A percentile compares a stretch with the other conserved stretches of the same genome.
Evolutionary conservation across 176 grass and related monocot genomes (phyloP).

Genomic region (Hordeum vulgare): DNA sequence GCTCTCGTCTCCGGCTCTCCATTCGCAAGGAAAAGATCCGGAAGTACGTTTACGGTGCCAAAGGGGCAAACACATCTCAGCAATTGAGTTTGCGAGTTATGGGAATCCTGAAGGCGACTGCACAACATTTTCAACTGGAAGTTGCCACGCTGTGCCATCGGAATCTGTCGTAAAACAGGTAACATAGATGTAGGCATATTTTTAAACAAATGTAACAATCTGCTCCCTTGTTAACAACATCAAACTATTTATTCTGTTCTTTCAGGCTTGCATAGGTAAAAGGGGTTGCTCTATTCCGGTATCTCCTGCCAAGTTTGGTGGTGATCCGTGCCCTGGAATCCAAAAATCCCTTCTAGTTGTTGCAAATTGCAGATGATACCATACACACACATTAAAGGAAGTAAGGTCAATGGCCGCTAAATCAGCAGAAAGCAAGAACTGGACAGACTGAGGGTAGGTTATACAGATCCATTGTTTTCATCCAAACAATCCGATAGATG

Average conservation of each 20-base stretch:
- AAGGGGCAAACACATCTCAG: slow-evolving; percentile 31
- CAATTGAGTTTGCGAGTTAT: slow-evolving; percentile 55
- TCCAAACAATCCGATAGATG: not conserved
- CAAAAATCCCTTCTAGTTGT: slow-evolving; percentile 47
- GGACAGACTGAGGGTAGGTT: not conserved
- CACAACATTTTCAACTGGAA: slow-evolving; percentile 13
- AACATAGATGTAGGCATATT: too few relatives aligned
- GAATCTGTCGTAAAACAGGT: slow-evolving; percentile 39
- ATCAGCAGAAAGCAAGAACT: not conserved
- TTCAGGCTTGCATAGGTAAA: slow-evolving; percentile 50
- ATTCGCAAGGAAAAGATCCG: slow-evolving; percentile 14
- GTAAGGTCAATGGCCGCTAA: not conserved
- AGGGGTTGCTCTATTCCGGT: slow-evolving; percentile 38
- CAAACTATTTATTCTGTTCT: not conserved
- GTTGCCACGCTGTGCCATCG: slow-evolving; percentile 38
- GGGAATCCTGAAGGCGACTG: slow-evolving; percentile 40
- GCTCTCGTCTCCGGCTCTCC: not conserved
- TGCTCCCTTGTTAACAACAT: not conserved
- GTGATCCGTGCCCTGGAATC: slow-evolving; percentile 38
- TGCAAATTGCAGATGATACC: slow-evolving; percentile 46
- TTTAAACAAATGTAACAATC: too few relatives aligned
- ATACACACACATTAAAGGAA: not conserved
- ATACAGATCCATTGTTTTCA: not conserved
- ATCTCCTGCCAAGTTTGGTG: slow-evolving; percentile 16
- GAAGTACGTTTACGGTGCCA: slow-evolving; percentile 30